These are phyloP conservation scores for Streptanthus diversifolius DNA, from an alignment of 345 rosid genomes.

Conservation along the genomic window DNA sequence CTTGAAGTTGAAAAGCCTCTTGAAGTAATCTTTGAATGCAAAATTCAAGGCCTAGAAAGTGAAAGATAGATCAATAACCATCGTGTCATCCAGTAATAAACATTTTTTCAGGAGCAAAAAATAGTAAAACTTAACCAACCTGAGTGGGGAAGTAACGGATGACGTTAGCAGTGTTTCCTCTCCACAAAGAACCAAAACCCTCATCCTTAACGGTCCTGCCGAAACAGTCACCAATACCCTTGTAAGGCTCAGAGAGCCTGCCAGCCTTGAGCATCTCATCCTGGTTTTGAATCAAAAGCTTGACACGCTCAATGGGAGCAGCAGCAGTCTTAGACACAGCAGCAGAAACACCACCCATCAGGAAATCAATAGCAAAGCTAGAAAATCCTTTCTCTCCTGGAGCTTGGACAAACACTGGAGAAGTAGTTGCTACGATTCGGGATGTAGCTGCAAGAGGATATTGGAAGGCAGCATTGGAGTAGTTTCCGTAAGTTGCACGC, in stretches of 20 bases:
- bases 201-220: slow-evolving; percentile 63
- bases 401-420: slow-evolving; percentile 56
- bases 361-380: slow-evolving; percentile 64
- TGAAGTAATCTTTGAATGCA: slow-evolving; percentile 91
- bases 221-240: slow-evolving; percentile 87
- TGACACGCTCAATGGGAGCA: slow-evolving; percentile 89
- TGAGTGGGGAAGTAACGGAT: slow-evolving; percentile 93
- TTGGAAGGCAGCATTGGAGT: slow-evolving; percentile 60
- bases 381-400: slow-evolving; percentile 67
- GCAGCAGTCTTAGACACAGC: slow-evolving; percentile 87
- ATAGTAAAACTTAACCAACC: slow-evolving; percentile 34
- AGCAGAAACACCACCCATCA: slow-evolving; percentile 91
- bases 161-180: slow-evolving; percentile 88
- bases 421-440: slow-evolving; percentile 30
- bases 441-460: slow-evolving; percentile 28
- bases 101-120: neutral
- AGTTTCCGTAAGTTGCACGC: slow-evolving; percentile 48
- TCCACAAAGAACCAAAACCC: slow-evolving; percentile 65
- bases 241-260: slow-evolving; percentile 77
- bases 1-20: slow-evolving; percentile 88
- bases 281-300: slow-evolving; percentile 85
- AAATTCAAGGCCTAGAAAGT: slow-evolving; percentile 72
- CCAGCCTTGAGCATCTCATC: slow-evolving; percentile 89
- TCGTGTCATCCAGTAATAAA: neutral
- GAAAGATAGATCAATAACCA: neutral